Base-by-base conservation (phyloP, 352 stramenopile genomes). In the Pythium insidiosum region DNA sequence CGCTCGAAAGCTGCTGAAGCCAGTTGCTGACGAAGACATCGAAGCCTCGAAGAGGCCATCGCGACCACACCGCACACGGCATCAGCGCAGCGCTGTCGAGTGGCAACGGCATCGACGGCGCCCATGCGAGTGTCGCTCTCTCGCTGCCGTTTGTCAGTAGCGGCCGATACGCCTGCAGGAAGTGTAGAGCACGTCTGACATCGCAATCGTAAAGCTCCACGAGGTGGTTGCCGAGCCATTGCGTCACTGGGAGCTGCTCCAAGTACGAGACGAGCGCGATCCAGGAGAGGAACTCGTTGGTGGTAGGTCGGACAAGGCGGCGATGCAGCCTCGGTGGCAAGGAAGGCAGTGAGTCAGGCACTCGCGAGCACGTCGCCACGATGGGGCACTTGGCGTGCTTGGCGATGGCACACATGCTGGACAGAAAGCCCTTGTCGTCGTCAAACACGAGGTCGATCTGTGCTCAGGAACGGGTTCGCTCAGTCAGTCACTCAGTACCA, bases 351-450 rank as follows among this genome's bases (percentile, higher is more conserved):
- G 41, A 54, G 42, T 80, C 73, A 0, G 79, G 79, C 0, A 87
- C 49, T 5, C 83, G 56, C 2, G 53, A 38, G 33, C 79, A 92
- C 0, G 79, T 92, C 20, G 82, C 62, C 6, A 89, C 68, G 30
- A 92, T 88, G 1, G 79, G 79, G 20, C 79, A 92, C 47, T 88
- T 88, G 4, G 79, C 78, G 39, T 75, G 66, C 47, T 87, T 85
- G 6, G 79, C 79, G 46, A 92, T 89, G n/a, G 74, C 70, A 34
- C 68, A 76, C 1, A 92, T 37, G 3, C 76, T 71, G 19, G 58
- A 64, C 12, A 88, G 50, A 38, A 92, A 92, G 6, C 79, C 79
- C 44, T 84, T 85, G 50, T 92, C 79, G 18, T 87, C 67, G 5
- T 89, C 76, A 54, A 92, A 92, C 4, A 89, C 61, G 20, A 88